phyloP scores from a whole-genome alignment of 768 basidiomycete species.

The Lentinula sp. region DNA sequence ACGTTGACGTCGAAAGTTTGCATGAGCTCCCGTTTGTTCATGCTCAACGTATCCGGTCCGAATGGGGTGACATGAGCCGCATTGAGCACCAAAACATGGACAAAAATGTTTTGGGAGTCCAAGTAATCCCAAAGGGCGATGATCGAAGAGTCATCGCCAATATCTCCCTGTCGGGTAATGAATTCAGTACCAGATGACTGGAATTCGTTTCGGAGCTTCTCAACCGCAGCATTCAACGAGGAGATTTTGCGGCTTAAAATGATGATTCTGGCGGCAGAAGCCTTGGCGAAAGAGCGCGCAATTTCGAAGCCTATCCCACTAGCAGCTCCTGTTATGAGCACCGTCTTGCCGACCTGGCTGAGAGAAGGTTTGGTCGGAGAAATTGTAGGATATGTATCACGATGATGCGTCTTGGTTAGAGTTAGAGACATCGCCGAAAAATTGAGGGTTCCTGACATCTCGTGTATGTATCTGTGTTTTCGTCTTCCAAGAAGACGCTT shows the following conservation, averaged over 20 bases:
- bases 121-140: background rate
- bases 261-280: background rate
- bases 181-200: background rate
- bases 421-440: background rate
- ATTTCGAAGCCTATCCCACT: conserved; percentile 1
- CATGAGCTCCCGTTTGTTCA: background rate
- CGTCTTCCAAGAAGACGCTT: background rate
- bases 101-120: background rate
- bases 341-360: background rate
- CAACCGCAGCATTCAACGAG: background rate
- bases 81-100: background rate
- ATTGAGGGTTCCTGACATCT: background rate
- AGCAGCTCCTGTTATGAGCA: background rate
- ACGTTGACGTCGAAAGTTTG: background rate
- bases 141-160: background rate
- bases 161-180: background rate
- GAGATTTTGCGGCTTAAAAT: background rate
- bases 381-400: background rate
- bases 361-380: background rate
- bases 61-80: background rate
- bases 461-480: background rate
- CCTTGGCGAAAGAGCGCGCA: conserved; percentile 1
- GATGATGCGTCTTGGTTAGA: background rate
- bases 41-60: background rate
- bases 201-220: background rate